These are phyloP conservation scores for Apiospora malaysiana DNA, from an alignment of 2,329 filamentous ascomycete genomes.

Conservation along the genomic window DNA sequence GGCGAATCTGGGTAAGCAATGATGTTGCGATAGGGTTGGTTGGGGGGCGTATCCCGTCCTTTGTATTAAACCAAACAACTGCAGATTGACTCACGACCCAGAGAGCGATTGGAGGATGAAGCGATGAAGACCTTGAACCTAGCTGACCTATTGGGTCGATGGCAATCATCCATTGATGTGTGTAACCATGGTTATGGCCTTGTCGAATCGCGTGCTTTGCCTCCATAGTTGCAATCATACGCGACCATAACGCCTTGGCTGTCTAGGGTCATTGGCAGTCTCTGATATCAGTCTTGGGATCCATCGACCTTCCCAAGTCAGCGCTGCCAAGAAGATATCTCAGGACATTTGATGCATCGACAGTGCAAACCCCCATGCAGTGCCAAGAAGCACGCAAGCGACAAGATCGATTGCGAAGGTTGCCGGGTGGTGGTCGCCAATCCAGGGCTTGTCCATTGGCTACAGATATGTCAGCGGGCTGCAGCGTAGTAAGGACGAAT, in stretches of 20 bases:
- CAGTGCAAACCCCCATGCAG: neutral
- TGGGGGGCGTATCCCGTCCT: neutral
- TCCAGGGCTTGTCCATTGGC: neutral
- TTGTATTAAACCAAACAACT: neutral
- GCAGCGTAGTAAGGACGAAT: neutral
- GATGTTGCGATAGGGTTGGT: neutral
- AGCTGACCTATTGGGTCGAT: neutral
- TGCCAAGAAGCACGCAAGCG: slow-evolving; percentile 11
- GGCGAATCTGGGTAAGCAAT: neutral
- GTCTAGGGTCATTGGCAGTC: neutral
- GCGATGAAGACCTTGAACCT: no score
- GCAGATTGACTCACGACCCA: neutral
- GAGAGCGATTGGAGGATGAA: neutral
- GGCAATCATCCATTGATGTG: neutral
- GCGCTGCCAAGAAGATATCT: neutral
- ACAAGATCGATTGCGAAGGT: neutral
- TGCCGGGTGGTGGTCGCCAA: neutral
- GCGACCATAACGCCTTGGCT: neutral
- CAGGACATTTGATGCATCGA: neutral
- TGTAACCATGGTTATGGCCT: neutral
- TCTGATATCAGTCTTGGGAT: neutral
- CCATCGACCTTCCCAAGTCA: neutral
- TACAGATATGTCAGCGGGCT: neutral
- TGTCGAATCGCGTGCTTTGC: slow-evolving; percentile 10
- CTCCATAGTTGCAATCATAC: neutral